Evolutionary conservation across 2,329 filamentous ascomycete genomes (phyloP).

Genomic region (Xylaria sp.): DNA sequence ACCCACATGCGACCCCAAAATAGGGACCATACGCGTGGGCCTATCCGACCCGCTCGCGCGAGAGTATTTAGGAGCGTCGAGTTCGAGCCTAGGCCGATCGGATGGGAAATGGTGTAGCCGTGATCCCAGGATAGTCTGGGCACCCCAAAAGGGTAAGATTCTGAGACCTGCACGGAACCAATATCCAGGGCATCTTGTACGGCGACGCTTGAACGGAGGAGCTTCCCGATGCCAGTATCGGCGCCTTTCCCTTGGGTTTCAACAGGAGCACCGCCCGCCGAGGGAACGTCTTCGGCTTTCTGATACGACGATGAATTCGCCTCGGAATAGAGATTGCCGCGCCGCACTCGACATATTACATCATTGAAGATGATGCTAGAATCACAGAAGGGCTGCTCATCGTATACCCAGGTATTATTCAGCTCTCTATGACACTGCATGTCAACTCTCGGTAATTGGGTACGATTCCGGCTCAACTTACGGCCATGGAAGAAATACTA

Average conservation of each 20-base stretch:
- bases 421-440: slow-evolving; percentile 45
- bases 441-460: neutral
- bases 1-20: slow-evolving; percentile 53
- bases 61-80: slow-evolving; percentile 34
- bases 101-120: slow-evolving; percentile 31
- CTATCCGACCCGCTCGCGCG: slow-evolving; percentile 24
- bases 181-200: slow-evolving; percentile 14
- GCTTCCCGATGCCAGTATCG: slow-evolving; percentile 22
- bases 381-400: slow-evolving; percentile 47
- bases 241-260: slow-evolving; percentile 27
- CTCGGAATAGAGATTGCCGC: slow-evolving; percentile 33
- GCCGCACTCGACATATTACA: slow-evolving; percentile 42
- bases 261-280: slow-evolving; percentile 26
- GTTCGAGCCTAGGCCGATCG: slow-evolving; percentile 36
- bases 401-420: slow-evolving; percentile 53
- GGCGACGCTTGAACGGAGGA: slow-evolving; percentile 26
- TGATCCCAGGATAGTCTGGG: slow-evolving; percentile 33
- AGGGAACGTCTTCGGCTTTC: slow-evolving; percentile 31
- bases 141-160: slow-evolving; percentile 29
- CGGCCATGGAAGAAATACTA: slow-evolving; percentile 36
- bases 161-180: neutral
- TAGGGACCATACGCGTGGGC: slow-evolving; percentile 47
- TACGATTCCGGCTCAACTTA: slow-evolving; percentile 19
- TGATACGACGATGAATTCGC: slow-evolving; percentile 22
- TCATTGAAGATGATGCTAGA: slow-evolving; percentile 46